Evolutionary conservation across 2,329 filamentous ascomycete genomes (phyloP).

Genomic region (Neophaeococcomyces aloes): DNA sequence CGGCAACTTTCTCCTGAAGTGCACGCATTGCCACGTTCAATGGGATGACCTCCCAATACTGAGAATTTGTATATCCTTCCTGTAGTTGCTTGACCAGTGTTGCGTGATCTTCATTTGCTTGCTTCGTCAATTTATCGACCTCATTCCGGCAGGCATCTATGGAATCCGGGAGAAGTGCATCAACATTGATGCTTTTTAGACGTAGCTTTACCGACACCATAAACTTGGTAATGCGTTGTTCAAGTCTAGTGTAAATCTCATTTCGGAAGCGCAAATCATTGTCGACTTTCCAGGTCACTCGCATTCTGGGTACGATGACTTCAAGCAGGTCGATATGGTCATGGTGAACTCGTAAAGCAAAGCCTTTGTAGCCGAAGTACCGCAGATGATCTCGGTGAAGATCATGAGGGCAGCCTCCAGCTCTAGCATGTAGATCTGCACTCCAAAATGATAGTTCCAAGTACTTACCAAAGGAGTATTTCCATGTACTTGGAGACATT

Average conservation of each 20-base stretch:
- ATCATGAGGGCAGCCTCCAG: constrained; percentile 76
- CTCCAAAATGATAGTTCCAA: constrained; percentile 97
- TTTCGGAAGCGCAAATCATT: constrained; percentile 89
- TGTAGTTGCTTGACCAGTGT: constrained; percentile 67
- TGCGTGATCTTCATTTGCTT: constrained; percentile 72
- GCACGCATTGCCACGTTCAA: constrained; percentile 79
- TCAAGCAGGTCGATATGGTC: constrained; percentile 88
- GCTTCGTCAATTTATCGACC: constrained; percentile 66
- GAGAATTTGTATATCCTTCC: constrained; percentile 81
- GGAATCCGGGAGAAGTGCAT: constrained; percentile 82
- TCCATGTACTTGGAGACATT: constrained; percentile 93
- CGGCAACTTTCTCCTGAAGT: constrained; percentile 83
- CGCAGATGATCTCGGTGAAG: constrained; percentile 84
- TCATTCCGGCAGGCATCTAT: constrained; percentile 70
- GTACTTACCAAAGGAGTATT: constrained; percentile 97
- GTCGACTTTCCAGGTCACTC: constrained; percentile 96
- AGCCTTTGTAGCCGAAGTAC: constrained; percentile 81
- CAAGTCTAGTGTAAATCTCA: constrained; percentile 70
- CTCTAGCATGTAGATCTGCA: constrained; percentile 62
- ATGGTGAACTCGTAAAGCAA: constrained; percentile 80
- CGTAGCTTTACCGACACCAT: constrained; percentile 76
- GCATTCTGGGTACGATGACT: constrained; percentile 79
- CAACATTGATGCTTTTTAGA: constrained; percentile 78
- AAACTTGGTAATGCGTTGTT: constrained; percentile 74
- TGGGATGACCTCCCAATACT: constrained; percentile 94